These are phyloP conservation scores for Paraconiothyrium sp. DNA, from an alignment of 2,329 filamentous ascomycete species.

Conservation along the genomic window DNA sequence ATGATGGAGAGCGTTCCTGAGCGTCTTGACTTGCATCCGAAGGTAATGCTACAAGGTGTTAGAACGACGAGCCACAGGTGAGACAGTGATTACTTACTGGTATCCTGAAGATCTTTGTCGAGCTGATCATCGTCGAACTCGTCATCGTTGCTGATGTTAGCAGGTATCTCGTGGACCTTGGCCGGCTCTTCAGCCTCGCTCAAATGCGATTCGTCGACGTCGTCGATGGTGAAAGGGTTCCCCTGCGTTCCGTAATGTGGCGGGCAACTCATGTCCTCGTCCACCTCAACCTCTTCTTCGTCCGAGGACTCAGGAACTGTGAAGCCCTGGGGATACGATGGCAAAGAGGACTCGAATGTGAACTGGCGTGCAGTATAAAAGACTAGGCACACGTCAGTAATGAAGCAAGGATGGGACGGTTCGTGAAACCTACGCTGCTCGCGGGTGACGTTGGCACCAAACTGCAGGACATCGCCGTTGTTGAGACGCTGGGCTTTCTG, in stretches of 20 bases:
- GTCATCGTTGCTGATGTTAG: conserved; percentile 22
- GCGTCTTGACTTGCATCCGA: background rate
- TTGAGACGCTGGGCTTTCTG: conserved; percentile 33
- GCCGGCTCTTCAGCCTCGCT: background rate
- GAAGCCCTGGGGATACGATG: conserved; percentile 38
- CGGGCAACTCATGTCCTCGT: conserved; percentile 10
- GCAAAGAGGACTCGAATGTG: conserved; percentile 35
- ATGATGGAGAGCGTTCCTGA: conserved; percentile 1
- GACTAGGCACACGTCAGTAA: conserved; percentile 32
- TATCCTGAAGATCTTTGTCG: conserved; percentile 18
- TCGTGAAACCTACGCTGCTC: conserved; percentile 38
- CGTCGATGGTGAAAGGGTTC: conserved; percentile 43
- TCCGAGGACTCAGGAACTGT: conserved; percentile 45
- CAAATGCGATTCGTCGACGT: conserved; percentile 29
- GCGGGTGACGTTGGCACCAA: conserved; percentile 48
- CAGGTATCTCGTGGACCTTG: conserved; percentile 7
- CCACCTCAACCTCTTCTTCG: conserved; percentile 24
- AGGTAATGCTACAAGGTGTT: background rate
- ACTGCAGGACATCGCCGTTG: conserved; percentile 47
- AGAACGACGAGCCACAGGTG: background rate
- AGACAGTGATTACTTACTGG: conserved; percentile 1
- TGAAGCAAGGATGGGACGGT: background rate
- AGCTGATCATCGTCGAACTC: conserved; percentile 18
- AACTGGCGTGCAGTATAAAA: conserved; percentile 45
- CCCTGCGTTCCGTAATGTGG: conserved; percentile 34